Base-by-base conservation (phyloP, 2,329 filamentous ascomycete genomes). In the Nothomitra cinnamomea region DNA sequence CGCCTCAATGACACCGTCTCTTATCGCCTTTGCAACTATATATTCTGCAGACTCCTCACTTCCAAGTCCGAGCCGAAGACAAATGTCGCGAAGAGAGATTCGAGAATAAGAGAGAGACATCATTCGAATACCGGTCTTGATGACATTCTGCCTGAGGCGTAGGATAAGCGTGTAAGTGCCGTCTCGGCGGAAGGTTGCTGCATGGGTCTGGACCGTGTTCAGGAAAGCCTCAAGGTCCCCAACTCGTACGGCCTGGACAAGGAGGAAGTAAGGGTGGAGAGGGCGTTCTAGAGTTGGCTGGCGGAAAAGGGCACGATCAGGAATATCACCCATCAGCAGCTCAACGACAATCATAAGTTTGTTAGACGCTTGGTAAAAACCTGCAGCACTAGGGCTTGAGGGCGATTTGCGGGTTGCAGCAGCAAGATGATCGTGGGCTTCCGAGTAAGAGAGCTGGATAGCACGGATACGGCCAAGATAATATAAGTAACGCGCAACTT, bases 121-220 rank as follows among this genome's bases (percentile, higher is more conserved):
- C 88, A 96, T 95, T 61, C 92, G 87, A 58, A 98, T 95, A 60
- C 92, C 92, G 2, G 92, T 98, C 76, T 95, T 95, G 79, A 98
- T 96, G 64, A 98, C 92, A 65, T 98, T 98, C 70, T 98, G 92
- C 61, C 92, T 83, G 57, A 98, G 77, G 58, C 92, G 89, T 58
- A 96, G 78, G 62, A 96, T 94, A 55, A 98, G 76, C 10, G 89
- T 94, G 73, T 96, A 96, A 19, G 90, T 96, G 55, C 87, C 87
- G 66, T 98, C 92, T 60, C 85, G 83, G 63, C 87, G 84, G 81
- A 96, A 98, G 10, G 82, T 83, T 45, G 85, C 80, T 55, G 83
- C 82, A 65, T 95, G 82, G 51, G 82, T 78, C 61, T 85, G 83
- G 57, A 96, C 89, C 45, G 85, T 82, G 60, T 82, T 87, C 67